phyloP scores from a whole-genome alignment of 306 rosid genomes.

The Cucumis sativus region Cucumber_9930_V3 NC_026660.2:2112001-2112500 shows the following conservation, averaged over 20 bases:
- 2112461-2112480: neutral
- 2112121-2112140: constrained; percentile 46
- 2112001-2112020: constrained; percentile 92
- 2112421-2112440: neutral
- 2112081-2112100: neutral
- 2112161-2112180: constrained; percentile 95
- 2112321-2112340: neutral
- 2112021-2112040: constrained; percentile 84
- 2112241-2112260: constrained; percentile 20
- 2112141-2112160: constrained; percentile 84
- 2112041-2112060: constrained; percentile 91
- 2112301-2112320: neutral
- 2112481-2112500: neutral
- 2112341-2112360: neutral
- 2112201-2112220: constrained; percentile 95
- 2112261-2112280: constrained; percentile 1
- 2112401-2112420: neutral
- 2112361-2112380: neutral
- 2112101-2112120: neutral
- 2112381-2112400: neutral
- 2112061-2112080: constrained; percentile 7
- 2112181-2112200: constrained; percentile 82
- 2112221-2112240: constrained; percentile 24
- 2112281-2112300: neutral
- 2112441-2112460: neutral